Conservation (phyloP, 768 basidiomycete genomes). For the Suillus discolor region DNA sequence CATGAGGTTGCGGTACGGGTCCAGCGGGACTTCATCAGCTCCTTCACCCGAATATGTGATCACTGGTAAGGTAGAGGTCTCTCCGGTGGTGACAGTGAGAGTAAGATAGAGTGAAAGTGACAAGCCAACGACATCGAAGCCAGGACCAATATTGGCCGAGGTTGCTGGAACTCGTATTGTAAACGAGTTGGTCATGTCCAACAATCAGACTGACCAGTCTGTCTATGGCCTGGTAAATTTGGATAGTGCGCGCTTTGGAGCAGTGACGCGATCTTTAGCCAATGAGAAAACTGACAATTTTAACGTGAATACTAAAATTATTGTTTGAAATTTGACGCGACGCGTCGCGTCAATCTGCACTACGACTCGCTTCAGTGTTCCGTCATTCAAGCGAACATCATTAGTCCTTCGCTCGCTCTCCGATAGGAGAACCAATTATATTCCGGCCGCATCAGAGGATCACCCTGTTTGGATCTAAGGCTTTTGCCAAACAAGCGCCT, state of each 20-base stretch:
- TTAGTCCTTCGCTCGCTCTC: no score
- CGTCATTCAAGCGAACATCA: no score
- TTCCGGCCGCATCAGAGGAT: not conserved
- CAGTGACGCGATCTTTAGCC: no score
- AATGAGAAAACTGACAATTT: no score
- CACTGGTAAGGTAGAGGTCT: constrained; percentile 48
- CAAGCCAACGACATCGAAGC: constrained; percentile 99
- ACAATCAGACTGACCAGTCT: no score
- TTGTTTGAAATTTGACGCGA: no score
- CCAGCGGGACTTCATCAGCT: constrained; percentile 86
- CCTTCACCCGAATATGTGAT: constrained; percentile 89
- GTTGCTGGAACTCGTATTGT: constrained; percentile 92
- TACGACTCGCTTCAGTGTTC: no score
- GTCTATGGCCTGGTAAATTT: no score
- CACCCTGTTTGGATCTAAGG: constrained; percentile 12
- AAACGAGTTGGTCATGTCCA: constrained; percentile 40
- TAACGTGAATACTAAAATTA: no score
- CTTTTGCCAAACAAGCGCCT: constrained; percentile 12
- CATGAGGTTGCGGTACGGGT: constrained; percentile 95
- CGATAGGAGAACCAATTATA: no score
- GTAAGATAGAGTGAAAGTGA: constrained; percentile 87
- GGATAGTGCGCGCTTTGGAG: no score
- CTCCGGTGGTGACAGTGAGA: constrained; percentile 58
- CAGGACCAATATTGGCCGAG: constrained; percentile 97
- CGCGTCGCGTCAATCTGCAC: no score